phyloP scores from a whole-genome alignment of 306 rosid species.

The Oemleria cerasiformis region DNA sequence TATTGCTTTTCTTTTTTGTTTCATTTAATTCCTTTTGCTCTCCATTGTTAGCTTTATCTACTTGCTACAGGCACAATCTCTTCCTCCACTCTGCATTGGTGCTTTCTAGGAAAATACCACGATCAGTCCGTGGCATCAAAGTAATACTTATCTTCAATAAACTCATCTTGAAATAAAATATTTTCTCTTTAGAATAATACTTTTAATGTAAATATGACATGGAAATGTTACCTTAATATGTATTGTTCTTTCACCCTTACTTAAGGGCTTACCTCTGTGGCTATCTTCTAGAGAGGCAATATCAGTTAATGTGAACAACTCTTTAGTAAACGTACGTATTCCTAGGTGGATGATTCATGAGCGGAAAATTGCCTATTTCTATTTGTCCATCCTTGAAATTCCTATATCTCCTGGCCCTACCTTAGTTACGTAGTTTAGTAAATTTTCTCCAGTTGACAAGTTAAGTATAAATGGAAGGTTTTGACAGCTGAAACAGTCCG shows the following conservation, averaged over 20 bases:
- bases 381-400: not conserved
- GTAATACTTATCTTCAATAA: slow-evolving; percentile 41
- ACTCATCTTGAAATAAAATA: slow-evolving; percentile 3
- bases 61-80: slow-evolving; percentile 80
- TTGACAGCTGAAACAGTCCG: not conserved
- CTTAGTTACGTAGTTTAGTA: too few relatives aligned
- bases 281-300: not conserved
- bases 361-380: not conserved
- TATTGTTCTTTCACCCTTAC: not conserved
- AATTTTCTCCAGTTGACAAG: not conserved
- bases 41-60: slow-evolving; percentile 20
- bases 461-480: not conserved
- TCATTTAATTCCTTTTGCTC: slow-evolving; percentile 11
- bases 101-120: slow-evolving; percentile 89
- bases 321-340: not conserved
- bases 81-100: slow-evolving; percentile 98
- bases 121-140: slow-evolving; percentile 73
- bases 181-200: not conserved
- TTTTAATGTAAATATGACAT: not conserved
- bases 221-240: not conserved
- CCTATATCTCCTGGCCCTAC: not conserved
- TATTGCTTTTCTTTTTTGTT: slow-evolving; percentile 9
- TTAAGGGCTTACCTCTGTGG: not conserved
- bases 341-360: not conserved
- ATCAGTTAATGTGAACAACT: not conserved